These are phyloP conservation scores for Leucocoprinus birnbaumii DNA, from an alignment of 768 basidiomycete species.

Conservation along the genomic window DNA sequence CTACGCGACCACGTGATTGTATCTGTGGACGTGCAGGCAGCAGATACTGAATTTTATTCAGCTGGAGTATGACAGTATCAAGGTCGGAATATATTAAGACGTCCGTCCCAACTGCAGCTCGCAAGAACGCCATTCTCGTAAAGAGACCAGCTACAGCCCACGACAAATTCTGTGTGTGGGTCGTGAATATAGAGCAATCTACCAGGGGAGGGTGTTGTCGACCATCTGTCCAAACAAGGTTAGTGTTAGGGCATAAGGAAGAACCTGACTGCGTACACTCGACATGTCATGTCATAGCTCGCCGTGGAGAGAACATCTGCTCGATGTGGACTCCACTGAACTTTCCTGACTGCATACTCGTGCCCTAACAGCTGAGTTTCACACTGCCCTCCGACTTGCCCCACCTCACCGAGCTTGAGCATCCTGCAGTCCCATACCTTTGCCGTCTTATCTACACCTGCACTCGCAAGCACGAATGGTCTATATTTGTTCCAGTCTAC, in stretches of 20 bases:
- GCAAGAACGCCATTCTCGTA: conserved; percentile 86
- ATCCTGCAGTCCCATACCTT: conserved; percentile 89
- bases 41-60: too few species aligned
- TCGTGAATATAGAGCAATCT: conserved; percentile 72
- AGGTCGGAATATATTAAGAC: conserved; percentile 72
- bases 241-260: conserved; percentile 6
- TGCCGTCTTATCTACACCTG: conserved; percentile 72
- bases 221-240: conserved; percentile 53
- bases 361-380: conserved; percentile 75
- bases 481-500: conserved; percentile 95
- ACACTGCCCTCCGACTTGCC: conserved; percentile 68
- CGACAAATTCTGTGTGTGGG: conserved; percentile 92
- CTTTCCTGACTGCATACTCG: conserved; percentile 86
- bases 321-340: conserved; percentile 86
- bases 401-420: conserved; percentile 55
- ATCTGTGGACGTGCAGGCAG: too few species aligned
- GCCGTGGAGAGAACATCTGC: conserved; percentile 63
- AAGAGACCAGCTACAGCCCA: conserved; percentile 89
- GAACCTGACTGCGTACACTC: conserved; percentile 57
- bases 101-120: conserved; percentile 91
- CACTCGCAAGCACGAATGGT: conserved; percentile 73
- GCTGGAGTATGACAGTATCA: too few species aligned
- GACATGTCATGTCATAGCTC: conserved; percentile 95
- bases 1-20: too few species aligned
- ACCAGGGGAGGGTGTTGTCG: conserved; percentile 50